Evolutionary conservation across 2,329 filamentous ascomycete genomes (phyloP).

Genomic region (Geosmithia morbida): DNA sequence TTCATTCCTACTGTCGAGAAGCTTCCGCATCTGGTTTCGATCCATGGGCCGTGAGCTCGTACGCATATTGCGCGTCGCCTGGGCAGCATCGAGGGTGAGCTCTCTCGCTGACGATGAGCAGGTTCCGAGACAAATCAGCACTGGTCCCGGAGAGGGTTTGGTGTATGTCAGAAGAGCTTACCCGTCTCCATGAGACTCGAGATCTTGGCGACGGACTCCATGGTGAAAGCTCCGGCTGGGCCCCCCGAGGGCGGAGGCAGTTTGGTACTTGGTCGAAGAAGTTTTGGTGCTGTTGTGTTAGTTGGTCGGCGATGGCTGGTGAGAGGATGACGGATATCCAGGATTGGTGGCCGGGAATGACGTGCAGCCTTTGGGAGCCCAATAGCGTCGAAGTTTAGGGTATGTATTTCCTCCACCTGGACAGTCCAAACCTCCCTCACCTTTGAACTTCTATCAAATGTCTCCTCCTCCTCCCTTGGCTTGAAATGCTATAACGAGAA

Average conservation of each 20-base stretch:
- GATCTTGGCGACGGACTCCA: constrained; percentile 95
- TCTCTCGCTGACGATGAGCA: constrained; percentile 56
- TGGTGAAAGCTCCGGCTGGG: constrained; percentile 22
- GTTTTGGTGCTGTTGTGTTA: background rate
- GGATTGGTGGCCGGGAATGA: background rate
- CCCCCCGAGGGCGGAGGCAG: background rate
- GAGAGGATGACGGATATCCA: background rate
- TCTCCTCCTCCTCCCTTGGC: too few species aligned
- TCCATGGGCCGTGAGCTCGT: constrained; percentile 49
- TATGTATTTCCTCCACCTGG: too few species aligned
- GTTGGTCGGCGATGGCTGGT: background rate
- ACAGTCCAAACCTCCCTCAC: too few species aligned
- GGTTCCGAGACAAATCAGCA: constrained; percentile 5
- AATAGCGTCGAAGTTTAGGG: too few species aligned
- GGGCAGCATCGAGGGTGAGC: constrained; percentile 91
- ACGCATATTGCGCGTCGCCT: constrained; percentile 59
- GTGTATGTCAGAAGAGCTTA: constrained; percentile 24
- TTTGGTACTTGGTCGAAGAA: background rate
- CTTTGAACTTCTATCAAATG: too few species aligned
- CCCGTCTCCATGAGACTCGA: constrained; percentile 90
- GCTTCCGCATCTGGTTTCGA: constrained; percentile 78
- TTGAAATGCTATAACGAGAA: too few species aligned
- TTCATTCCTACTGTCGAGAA: constrained; percentile 87
- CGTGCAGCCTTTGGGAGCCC: background rate
- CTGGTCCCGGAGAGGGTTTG: constrained; percentile 3